Evolutionary conservation across 371 early-diverging fungal genomes (phyloP), one percentile per base, ranked within the genome.

Genomic region (Mortierella sp.): DNA sequence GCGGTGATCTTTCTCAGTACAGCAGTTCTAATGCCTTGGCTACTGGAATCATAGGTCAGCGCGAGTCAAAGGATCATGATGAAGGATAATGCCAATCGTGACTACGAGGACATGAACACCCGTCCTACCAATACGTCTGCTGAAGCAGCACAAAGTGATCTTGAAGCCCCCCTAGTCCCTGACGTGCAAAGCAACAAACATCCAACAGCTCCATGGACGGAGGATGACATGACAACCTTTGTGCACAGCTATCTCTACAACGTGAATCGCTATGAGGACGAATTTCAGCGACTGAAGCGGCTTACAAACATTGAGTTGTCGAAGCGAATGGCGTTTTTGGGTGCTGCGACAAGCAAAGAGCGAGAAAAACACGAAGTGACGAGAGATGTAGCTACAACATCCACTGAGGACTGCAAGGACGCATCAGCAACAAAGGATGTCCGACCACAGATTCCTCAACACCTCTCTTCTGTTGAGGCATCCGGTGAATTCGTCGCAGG

Each of bases 261-360:
- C 24, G 70, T 61, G 10, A 69, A 76, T 40, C 66, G 70, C 34
- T 76, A 76, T 16, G 77, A 76, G 51, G 66, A 76, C n/a, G 77
- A 76, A 16, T 69, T 39, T 22, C 77, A 61, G 39, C 46, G 47
- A 14, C 51, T 76, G 27, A 69, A 52, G n/a, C 52, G 66, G 34
- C 77, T 76, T 17, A 56, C 62, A 19, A 53, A 62, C 14, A 52
- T 61, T 21, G 77, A 76, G 17, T 49, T 51, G 1, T 54, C 66
- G 12, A 76, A 76, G 31, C 60, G 61, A 19, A 57, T 34, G 13
- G 57, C 70, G 4, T 48, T 69, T 29, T 54, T 58, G 24, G 70
- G 61, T 16, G 70, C 54, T 21, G 60, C 61, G 39, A 54, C 59
- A 2, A 47, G 45, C n/a, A 68, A 69, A n/a, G 62, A 60, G 25